Conservation (phyloP, 495 filamentous ascomycete genomes). For the Choiromyces venosus region DNA sequence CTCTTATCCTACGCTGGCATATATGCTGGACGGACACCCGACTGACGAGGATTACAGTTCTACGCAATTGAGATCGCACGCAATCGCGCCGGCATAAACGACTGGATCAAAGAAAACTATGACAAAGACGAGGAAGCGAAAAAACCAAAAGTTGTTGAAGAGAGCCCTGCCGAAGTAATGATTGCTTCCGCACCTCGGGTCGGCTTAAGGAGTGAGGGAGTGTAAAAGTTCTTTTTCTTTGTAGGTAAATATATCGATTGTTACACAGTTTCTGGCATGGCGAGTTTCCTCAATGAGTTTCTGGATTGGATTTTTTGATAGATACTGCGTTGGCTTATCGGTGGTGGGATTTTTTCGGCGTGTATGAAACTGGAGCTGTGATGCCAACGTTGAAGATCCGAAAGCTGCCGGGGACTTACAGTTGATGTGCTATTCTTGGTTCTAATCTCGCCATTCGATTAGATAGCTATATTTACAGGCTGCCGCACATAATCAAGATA, state of each 20-base stretch:
- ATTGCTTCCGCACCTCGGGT: not conserved
- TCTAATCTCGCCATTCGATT: too few species aligned
- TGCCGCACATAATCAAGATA: too few species aligned
- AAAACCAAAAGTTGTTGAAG: slow-evolving; percentile 25
- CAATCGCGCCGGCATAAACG: slow-evolving; percentile 83
- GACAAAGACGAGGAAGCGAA: slow-evolving; percentile 48
- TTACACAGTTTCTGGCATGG: not conserved
- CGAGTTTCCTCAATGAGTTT: not conserved
- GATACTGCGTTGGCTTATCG: too few species aligned
- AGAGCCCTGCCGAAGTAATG: not conserved
- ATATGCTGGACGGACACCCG: not conserved
- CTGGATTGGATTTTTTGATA: too few species aligned
- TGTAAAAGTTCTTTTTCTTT: not conserved
- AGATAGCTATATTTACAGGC: too few species aligned
- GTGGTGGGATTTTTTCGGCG: too few species aligned
- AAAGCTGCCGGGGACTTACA: too few species aligned
- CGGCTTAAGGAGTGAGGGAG: not conserved
- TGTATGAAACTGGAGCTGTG: too few species aligned
- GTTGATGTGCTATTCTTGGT: too few species aligned
- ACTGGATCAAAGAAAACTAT: slow-evolving; percentile 86
- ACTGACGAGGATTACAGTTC: slow-evolving; percentile 48
- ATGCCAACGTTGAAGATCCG: too few species aligned
- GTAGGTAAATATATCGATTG: not conserved
- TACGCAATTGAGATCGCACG: slow-evolving; percentile 94
- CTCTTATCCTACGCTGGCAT: not conserved